phyloP scores from a whole-genome alignment of 2,329 filamentous ascomycete genomes.

The Rasamsonia emersonii region DNA sequence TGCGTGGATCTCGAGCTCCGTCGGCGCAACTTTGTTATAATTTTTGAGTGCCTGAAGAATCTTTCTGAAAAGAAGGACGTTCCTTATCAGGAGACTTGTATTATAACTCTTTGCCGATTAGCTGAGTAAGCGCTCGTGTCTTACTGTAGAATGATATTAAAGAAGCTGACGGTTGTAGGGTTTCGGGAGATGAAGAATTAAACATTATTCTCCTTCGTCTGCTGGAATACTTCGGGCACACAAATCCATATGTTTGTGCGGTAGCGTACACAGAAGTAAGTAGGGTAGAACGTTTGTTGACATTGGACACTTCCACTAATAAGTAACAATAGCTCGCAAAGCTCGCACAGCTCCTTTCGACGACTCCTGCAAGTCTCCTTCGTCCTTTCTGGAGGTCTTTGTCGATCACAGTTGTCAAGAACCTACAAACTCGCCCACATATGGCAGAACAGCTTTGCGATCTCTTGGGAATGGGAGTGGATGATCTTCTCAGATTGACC shows the following conservation, averaged over 20 bases:
- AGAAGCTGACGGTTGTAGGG: slow-evolving; percentile 31
- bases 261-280: slow-evolving; percentile 73
- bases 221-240: slow-evolving; percentile 77
- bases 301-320: slow-evolving; percentile 4
- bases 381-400: slow-evolving; percentile 83
- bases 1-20: slow-evolving; percentile 40
- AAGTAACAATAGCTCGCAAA: slow-evolving; percentile 48
- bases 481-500: slow-evolving; percentile 64
- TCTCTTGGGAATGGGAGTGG: slow-evolving; percentile 65
- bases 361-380: slow-evolving; percentile 61
- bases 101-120: slow-evolving; percentile 78
- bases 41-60: slow-evolving; percentile 61
- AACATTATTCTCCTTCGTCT: slow-evolving; percentile 78
- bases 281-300: not conserved
- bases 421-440: slow-evolving; percentile 71
- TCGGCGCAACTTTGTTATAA: slow-evolving; percentile 58
- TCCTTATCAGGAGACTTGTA: slow-evolving; percentile 69
- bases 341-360: slow-evolving; percentile 57
- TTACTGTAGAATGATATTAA: slow-evolving; percentile 2
- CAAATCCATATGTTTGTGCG: slow-evolving; percentile 68
- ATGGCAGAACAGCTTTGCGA: slow-evolving; percentile 73
- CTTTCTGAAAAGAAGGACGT: slow-evolving; percentile 61
- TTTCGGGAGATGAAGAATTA: slow-evolving; percentile 71
- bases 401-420: slow-evolving; percentile 72
- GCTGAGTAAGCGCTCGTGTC: slow-evolving; percentile 48